A percentile compares a stretch with the other conserved stretches of the same genome.
phyloP scores from a whole-genome alignment of 2,329 filamentous ascomycete species.

The Aspergillus sojae region DNA sequence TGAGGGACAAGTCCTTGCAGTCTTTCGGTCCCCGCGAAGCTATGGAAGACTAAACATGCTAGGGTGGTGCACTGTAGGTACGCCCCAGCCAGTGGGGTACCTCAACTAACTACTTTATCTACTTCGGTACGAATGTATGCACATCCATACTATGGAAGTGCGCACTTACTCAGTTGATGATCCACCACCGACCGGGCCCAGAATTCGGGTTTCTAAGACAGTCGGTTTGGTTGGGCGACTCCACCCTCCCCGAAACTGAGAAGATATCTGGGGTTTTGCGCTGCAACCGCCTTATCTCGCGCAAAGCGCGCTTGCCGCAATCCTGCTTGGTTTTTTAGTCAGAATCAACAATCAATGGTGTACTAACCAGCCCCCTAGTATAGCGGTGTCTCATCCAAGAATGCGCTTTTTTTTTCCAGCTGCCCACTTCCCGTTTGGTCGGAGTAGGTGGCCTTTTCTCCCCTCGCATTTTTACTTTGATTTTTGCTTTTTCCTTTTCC shows the following conservation, averaged over 20 bases:
- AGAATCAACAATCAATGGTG: background rate
- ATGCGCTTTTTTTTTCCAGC: background rate
- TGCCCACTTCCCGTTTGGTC: constrained; percentile 8
- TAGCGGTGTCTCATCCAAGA: constrained; percentile 5
- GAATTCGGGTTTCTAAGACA: constrained; percentile 9
- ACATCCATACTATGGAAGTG: constrained; percentile 4
- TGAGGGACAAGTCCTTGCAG: constrained; percentile 22
- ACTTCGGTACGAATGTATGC: constrained; percentile 1
- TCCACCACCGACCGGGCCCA: constrained; percentile 15
- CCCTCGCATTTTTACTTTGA: background rate
- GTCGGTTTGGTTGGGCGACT: constrained; percentile 15
- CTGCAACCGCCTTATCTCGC: constrained; percentile 38
- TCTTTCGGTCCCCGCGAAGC: constrained; percentile 12
- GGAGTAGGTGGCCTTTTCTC: background rate
- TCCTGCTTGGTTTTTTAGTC: background rate
- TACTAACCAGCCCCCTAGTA: background rate
- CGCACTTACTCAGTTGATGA: constrained; percentile 3
- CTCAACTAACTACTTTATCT: constrained; percentile 1
- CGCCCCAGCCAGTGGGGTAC: constrained; percentile 1
- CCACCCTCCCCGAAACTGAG: constrained; percentile 11
- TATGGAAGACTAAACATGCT: constrained; percentile 8
- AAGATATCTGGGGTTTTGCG: constrained; percentile 34
- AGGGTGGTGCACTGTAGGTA: constrained; percentile 5
- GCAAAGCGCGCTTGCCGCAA: constrained; percentile 45
- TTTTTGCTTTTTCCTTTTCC: background rate